Conservation (phyloP, 1,284 basidiomycete species). For the Chondrostereum purpureum region DNA sequence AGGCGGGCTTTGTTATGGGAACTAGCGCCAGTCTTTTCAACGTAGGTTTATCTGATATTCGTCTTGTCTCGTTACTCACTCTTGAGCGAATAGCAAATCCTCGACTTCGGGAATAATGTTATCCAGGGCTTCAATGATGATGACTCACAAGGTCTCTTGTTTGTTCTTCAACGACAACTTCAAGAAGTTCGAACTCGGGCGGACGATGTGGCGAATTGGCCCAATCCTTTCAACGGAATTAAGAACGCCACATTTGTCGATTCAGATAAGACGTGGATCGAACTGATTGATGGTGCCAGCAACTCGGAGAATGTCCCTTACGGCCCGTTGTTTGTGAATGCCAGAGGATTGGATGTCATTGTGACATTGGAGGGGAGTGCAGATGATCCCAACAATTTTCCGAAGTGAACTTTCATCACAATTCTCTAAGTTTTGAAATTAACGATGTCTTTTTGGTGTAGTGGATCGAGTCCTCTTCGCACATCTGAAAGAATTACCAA, state of each 20-base stretch:
- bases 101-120: constrained; percentile 37
- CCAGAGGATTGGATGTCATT: constrained; percentile 58
- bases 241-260: constrained; percentile 40
- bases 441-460: constrained; percentile 25
- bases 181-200: constrained; percentile 41
- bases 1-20: constrained; percentile 61
- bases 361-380: constrained; percentile 64
- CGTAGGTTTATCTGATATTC: constrained; percentile 24
- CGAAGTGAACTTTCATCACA: no score
- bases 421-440: no score
- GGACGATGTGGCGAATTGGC: constrained; percentile 64
- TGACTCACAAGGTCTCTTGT: constrained; percentile 35
- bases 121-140: constrained; percentile 32
- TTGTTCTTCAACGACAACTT: constrained; percentile 41
- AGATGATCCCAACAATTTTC: constrained; percentile 56
- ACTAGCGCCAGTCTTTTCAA: constrained; percentile 60
- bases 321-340: constrained; percentile 56
- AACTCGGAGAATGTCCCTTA: constrained; percentile 63
- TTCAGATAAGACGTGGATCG: constrained; percentile 40
- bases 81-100: constrained; percentile 40
- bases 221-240: constrained; percentile 51
- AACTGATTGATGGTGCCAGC: constrained; percentile 55
- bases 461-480: constrained; percentile 41
- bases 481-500: constrained; percentile 36
- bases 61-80: neutral